Base-by-base conservation (phyloP, 2,329 filamentous ascomycete genomes). In the Fusarium camptoceras region DNA sequence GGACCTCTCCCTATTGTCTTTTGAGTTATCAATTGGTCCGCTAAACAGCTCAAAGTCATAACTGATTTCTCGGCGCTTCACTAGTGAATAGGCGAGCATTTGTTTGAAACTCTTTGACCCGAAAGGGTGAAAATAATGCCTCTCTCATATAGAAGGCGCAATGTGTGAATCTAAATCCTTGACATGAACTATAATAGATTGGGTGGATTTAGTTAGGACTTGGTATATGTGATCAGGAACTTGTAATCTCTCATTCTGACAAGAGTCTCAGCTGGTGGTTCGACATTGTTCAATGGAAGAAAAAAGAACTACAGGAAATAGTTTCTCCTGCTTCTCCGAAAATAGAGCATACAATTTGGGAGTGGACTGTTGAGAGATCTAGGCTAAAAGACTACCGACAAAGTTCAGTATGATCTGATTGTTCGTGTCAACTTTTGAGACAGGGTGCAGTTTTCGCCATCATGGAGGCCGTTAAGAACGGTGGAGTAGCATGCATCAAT, bases 401-500 rank as follows among this genome's bases (percentile, higher is more conserved):
- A 15, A 27, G 25, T 28, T n/a, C 18, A 51, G 15, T 37, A 70
- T 72, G 69, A 66, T 67, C 47, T 72, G 66, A 72, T 67, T 42
- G 25, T 27, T 46, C 27, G 59, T 48, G 50, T 30, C 37, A 62
- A 62, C 16, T 31, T 34, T 46, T 41, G 49, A 63, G 48, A 58
- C 53, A 57, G n/a, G 64, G 66, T 71, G 57, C 47, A 58, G 49
- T 57, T 71, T 64, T 62, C 44, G 34, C 64, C 50, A 20, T 48
- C 31, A 54, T 51, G 30, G 25, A 57, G 43, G 41, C 37, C 25
- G 61, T 60, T 62, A 22, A 53, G 56, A 66, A 51, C 14, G 44
- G 72, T 73, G 70, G 72, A 64, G 67, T 67, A 62, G 42, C 41
- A 44, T 43, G 59, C 43, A 64, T 50, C 61, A 46, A 56, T 65